phyloP scores from a whole-genome alignment of 192 early-diverging fungal species.

The Diversispora eburnea region DNA sequence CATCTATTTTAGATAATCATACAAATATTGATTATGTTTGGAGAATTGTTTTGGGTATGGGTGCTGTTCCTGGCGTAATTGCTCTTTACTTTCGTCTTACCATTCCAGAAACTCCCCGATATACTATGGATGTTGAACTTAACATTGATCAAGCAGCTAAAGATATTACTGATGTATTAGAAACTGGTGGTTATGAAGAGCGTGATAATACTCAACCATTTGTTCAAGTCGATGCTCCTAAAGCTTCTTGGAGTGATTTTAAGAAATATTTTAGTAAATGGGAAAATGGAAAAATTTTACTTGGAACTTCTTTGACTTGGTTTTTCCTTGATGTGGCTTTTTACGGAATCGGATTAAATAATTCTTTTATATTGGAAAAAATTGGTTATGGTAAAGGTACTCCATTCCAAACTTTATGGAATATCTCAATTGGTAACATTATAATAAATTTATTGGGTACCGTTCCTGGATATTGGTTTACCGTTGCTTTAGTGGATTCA shows the following conservation, averaged over 20 bases:
- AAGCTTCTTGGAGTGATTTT: slow-evolving; percentile 50
- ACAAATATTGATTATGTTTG: slow-evolving; percentile 79
- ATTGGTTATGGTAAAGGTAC: slow-evolving; percentile 57
- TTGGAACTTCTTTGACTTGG: slow-evolving; percentile 74
- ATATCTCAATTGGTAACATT: slow-evolving; percentile 81
- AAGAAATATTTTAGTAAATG: slow-evolving; percentile 69
- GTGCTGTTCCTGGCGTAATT: slow-evolving; percentile 70
- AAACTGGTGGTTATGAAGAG: slow-evolving; percentile 44
- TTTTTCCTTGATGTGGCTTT: slow-evolving; percentile 75
- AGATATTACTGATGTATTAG: slow-evolving; percentile 46
- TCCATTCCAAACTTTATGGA: slow-evolving; percentile 48
- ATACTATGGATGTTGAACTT: slow-evolving; percentile 60
- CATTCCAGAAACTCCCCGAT: slow-evolving; percentile 83
- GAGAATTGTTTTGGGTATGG: slow-evolving; percentile 79
- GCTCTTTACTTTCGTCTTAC: slow-evolving; percentile 83
- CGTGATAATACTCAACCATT: slow-evolving; percentile 32
- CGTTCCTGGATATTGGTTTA: slow-evolving; percentile 95
- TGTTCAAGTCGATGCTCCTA: slow-evolving; percentile 35
- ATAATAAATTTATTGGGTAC: slow-evolving; percentile 83
- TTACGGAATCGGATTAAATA: slow-evolving; percentile 83
- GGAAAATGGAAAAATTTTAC: slow-evolving; percentile 76
- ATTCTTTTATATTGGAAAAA: slow-evolving; percentile 63
- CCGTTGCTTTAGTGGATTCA: slow-evolving; percentile 82
- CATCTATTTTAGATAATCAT: slow-evolving; percentile 56
- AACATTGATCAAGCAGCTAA: slow-evolving; percentile 44